phyloP scores from a whole-genome alignment of 2,329 filamentous ascomycete genomes.

The Neospermospora avenae region DNA sequence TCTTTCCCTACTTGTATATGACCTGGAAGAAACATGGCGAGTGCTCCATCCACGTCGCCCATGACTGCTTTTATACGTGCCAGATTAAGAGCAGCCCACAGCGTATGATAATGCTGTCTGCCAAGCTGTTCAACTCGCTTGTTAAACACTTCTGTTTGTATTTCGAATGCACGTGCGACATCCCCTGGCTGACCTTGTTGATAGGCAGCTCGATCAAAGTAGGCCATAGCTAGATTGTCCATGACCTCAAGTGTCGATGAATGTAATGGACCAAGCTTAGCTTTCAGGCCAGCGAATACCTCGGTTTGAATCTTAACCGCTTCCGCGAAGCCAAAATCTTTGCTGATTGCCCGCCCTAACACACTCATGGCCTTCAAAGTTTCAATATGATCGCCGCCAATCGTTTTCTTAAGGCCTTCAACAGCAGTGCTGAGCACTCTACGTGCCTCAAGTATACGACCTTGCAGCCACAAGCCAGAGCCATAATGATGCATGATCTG shows the following conservation, averaged over 20 bases:
- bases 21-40: constrained; percentile 5
- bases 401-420: background rate
- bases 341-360: constrained; percentile 4
- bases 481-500: too few species aligned
- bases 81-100: constrained; percentile 6
- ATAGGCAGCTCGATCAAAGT: constrained; percentile 8
- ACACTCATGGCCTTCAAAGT: constrained; percentile 6
- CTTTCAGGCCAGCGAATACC: constrained; percentile 6
- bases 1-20: constrained; percentile 1
- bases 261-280: constrained; percentile 4
- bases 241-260: constrained; percentile 8
- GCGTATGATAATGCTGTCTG: constrained; percentile 9
- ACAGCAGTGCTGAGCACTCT: background rate
- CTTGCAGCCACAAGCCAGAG: constrained; percentile 2
- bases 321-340: constrained; percentile 1
- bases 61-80: constrained; percentile 6
- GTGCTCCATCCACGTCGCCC: background rate
- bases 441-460: background rate
- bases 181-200: constrained; percentile 2
- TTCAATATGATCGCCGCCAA: constrained; percentile 3
- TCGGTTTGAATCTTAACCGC: background rate
- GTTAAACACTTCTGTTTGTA: constrained; percentile 5
- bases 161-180: constrained; percentile 2
- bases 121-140: constrained; percentile 3
- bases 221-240: constrained; percentile 9